Conservation (phyloP, 306 rosid species). For the Sophora flavescens region DNA sequence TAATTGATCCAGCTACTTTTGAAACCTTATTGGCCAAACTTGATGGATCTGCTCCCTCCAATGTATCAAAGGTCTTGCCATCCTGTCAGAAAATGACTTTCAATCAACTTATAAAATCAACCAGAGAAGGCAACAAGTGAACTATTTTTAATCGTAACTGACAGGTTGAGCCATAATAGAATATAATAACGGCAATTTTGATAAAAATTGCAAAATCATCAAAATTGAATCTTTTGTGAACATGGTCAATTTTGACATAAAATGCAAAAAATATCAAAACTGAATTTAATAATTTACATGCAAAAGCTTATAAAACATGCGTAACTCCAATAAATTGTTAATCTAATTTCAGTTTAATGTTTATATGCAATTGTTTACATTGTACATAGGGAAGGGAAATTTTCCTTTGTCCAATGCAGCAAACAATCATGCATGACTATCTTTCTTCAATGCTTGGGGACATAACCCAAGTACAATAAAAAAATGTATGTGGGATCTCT, state of each 20-base stretch:
- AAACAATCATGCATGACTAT: slow-evolving; percentile 9
- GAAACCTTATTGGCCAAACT: slow-evolving; percentile 95
- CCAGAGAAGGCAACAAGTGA: slow-evolving; percentile 8
- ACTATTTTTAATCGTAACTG: slow-evolving; percentile 1
- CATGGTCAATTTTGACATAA: neutral
- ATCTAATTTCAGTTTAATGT: neutral
- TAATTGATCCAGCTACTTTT: slow-evolving; percentile 77
- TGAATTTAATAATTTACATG: neutral
- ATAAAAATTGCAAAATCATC: too few species aligned
- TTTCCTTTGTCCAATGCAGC: slow-evolving; percentile 33
- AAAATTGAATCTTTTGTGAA: neutral
- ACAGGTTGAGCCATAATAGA: neutral
- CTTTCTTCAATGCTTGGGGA: neutral
- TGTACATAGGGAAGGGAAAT: neutral
- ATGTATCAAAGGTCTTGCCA: slow-evolving; percentile 81
- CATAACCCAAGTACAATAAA: neutral
- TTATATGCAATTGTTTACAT: slow-evolving; percentile 3
- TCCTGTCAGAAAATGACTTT: slow-evolving; percentile 59
- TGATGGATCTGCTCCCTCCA: slow-evolving; percentile 99
- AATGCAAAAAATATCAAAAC: neutral
- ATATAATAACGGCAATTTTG: slow-evolving; percentile 1
- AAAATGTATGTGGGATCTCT: neutral
- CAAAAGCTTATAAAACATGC: slow-evolving; percentile 19
- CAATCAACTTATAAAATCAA: slow-evolving; percentile 30
- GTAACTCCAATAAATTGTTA: slow-evolving; percentile 13